Base-by-base conservation (phyloP, 2,329 filamentous ascomycete species). In the Chrysosphaeria jannelii region DNA sequence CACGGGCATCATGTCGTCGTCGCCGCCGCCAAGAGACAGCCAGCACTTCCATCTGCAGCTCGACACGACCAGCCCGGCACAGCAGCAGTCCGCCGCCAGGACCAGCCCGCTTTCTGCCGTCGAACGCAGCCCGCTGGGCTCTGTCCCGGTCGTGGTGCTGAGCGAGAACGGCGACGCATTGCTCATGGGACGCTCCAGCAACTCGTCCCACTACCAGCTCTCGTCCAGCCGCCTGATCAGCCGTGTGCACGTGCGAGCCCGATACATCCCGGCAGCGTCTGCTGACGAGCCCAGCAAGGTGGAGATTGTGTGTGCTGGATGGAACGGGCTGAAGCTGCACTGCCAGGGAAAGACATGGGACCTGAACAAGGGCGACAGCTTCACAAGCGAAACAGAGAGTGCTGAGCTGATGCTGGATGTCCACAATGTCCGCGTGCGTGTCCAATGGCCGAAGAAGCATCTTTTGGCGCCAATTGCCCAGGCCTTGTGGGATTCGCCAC, bases 331-430 rank as follows among this genome's bases (percentile, higher is more conserved):
- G 33, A 89, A 76, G 48, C 48, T 97, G 34, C 78, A 90, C 46
- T 91, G 76, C 49, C 70, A 81, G 44, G 76, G 76, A 27, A 65
- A 68, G 33, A 70, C 75, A 3, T 81, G 74, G 52, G 75, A 90
- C 33, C 46, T 97, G 36, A 56, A 53, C 31, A 91, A 90, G 48
- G 76, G 72, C 10, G 78, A 90, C 40, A 71, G 63, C 23, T 93
- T 91, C 44, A 70, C 67, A 22, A 89, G 78, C 27, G 75, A 89
- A 45, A 79, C 78, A 14, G 74, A 79, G 39, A 63, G 67, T 33
- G 66, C 66, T 10, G 78, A 89, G 36, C 78, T 97, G 41, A 88
- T 97, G 64, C 50, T 97, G 31, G 79, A 93, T 41, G 78, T 93
- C 20, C 76, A 90, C 36, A 79, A 89, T 39, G 68, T 78, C 25